A percentile compares a stretch with the other conserved stretches of the same genome.
These are phyloP conservation scores for Melastoma malabathricum DNA, from an alignment of 345 rosid species.

Conservation along the genomic window DNA sequence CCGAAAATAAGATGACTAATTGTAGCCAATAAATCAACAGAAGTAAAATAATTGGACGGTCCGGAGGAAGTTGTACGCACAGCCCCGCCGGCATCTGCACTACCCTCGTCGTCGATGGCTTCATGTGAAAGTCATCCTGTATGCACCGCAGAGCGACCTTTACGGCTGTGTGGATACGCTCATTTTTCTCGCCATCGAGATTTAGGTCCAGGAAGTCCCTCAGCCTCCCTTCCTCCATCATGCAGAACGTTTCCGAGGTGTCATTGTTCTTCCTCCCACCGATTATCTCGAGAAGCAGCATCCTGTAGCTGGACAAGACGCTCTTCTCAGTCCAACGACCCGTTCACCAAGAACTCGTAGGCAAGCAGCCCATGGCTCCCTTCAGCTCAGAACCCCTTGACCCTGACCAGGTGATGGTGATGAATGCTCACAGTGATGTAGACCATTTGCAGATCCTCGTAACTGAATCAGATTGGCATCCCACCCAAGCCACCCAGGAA, in stretches of 20 bases:
- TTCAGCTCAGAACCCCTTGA: conserved; percentile 91
- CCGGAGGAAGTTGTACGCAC: conserved; percentile 49
- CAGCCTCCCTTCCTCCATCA: conserved; percentile 78
- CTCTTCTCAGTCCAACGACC: conserved; percentile 90
- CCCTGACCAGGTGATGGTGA: conserved; percentile 78
- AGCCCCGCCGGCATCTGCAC: conserved; percentile 95
- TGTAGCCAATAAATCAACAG: too few relatives aligned
- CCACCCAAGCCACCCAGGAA: conserved; percentile 22
- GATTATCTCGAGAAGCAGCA: conserved; percentile 75
- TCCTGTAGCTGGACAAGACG: conserved; percentile 88
- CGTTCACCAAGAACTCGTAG: conserved; percentile 75
- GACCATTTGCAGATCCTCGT: conserved; percentile 67
- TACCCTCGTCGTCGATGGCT: conserved; percentile 82
- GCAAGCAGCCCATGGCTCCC: conserved; percentile 69
- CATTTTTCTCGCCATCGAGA: conserved; percentile 32
- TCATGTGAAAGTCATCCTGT: conserved; percentile 67
- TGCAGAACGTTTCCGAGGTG: conserved; percentile 45
- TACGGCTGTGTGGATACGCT: conserved; percentile 31
- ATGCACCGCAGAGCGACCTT: conserved; percentile 87
- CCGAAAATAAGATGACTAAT: too few relatives aligned
- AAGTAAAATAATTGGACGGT: conserved; percentile 61
- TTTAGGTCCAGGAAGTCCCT: conserved; percentile 49
- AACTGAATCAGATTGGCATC: conserved; percentile 41
- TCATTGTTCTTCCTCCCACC: conserved; percentile 80
- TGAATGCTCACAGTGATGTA: conserved; percentile 83